Evolutionary conservation across 495 filamentous ascomycete species (phyloP), one percentile per base, ranked within the genome.

Genomic region (Wilcoxina mikolae): DNA sequence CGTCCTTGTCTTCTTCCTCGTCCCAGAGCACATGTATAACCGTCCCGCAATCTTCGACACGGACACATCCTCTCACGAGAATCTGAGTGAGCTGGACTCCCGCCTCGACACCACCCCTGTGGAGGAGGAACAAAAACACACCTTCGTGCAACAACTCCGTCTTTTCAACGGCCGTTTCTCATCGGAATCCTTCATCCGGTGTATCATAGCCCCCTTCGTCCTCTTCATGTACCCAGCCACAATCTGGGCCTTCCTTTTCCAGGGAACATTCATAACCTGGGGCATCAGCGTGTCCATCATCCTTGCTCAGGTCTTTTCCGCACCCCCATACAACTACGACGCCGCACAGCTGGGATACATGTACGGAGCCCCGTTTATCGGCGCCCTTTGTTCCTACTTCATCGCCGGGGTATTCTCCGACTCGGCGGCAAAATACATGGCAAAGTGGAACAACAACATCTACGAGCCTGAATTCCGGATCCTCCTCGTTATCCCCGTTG

Each of bases 391-490:
- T 22, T 74, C 71, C 41, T 70, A 71, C 44, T 64, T 65, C 26
- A 43, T 70, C 0, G 72, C 71, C 2, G 70, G 69, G 0, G 66
- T 68, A 57, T 55, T 73, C 56, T 72, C 72, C 3, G 75, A 77
- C 46, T 54, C 58, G 25, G 66, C 74, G 11, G 72, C 71, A 5
- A 69, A 72, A 55, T 73, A 67, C 68, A 61, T 69, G 61, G 68
- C 73, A 4, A 63, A 68, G 18, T 67, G 67, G 27, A 76, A 77
- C 57, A 66, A 69, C 12, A 73, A 71, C 20, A 64, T 75, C 29
- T 78, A 72, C 52, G 75, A 78, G 59, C 76, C 75, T 3, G 75
- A 77, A 60, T 73, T 71, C 56, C 69, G 76, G n/a, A 67, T 78
- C 38, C 65, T 75, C 27, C 68, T 76, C 18, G 68, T 73, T 39